Conservation (phyloP, 495 filamentous ascomycete genomes). For the Aspergillus leporis region DNA sequence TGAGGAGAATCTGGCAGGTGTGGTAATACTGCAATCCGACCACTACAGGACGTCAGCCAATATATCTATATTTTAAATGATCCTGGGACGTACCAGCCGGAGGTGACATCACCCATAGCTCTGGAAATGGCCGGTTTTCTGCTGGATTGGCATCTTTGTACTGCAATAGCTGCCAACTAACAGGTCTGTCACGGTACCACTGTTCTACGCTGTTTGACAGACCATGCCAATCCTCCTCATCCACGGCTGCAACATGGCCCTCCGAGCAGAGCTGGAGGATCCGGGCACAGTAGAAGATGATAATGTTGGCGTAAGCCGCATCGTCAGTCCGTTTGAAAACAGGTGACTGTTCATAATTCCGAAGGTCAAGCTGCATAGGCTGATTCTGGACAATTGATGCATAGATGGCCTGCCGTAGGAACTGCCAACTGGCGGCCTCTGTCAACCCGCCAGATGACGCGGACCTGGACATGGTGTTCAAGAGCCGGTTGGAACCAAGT, state of each 20-base stretch:
- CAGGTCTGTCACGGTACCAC: conserved; percentile 32
- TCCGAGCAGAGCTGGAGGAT: conserved; percentile 35
- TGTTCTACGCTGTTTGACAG: conserved; percentile 29
- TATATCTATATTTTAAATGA: neutral
- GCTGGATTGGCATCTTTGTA: conserved; percentile 30
- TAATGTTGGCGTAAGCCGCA: conserved; percentile 34
- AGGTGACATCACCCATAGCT: conserved; percentile 43
- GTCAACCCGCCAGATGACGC: conserved; percentile 39
- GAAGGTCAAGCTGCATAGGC: conserved; percentile 35
- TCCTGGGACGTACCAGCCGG: conserved; percentile 29
- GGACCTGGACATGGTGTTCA: conserved; percentile 38
- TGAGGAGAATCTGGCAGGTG: conserved; percentile 35
- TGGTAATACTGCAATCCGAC: conserved; percentile 44
- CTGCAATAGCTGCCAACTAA: conserved; percentile 39
- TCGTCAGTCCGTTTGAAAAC: conserved; percentile 39
- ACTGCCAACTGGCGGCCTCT: conserved; percentile 46
- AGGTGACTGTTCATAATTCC: conserved; percentile 36
- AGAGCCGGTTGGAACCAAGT: conserved; percentile 36
- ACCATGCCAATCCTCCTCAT: conserved; percentile 25
- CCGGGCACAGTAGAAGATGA: conserved; percentile 38
- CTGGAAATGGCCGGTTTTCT: conserved; percentile 35
- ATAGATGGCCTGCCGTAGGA: conserved; percentile 44
- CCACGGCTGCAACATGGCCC: conserved; percentile 21
- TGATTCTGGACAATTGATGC: conserved; percentile 39
- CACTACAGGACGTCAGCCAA: conserved; percentile 18